Conservation (phyloP, 305 asterid species). For the Petunia hybrid region DNA sequence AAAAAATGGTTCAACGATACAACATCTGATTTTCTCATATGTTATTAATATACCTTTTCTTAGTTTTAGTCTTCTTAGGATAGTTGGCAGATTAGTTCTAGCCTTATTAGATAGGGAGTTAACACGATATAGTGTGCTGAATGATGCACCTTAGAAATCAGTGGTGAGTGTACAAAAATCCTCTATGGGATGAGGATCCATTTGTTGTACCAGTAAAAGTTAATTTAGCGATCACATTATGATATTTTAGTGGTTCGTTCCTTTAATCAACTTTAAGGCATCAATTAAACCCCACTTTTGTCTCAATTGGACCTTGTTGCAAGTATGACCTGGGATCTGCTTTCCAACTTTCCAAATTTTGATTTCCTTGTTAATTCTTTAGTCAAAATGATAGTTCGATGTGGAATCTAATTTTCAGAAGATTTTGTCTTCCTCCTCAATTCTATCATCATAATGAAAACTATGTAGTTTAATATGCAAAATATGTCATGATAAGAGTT, state of each 20-base stretch:
- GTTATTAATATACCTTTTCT: not conserved
- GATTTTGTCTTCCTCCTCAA: too few species aligned
- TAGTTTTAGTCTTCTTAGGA: not conserved
- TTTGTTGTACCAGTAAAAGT: slow-evolving; percentile 22
- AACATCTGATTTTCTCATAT: slow-evolving; percentile 15
- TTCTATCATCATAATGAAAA: too few species aligned
- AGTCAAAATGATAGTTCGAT: not conserved
- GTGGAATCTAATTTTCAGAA: not conserved
- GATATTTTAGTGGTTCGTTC: slow-evolving; percentile 14
- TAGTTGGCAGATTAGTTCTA: not conserved
- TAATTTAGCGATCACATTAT: not conserved
- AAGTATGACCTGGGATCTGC: not conserved
- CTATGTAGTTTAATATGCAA: too few species aligned
- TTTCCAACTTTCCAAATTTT: not conserved
- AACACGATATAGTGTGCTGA: slow-evolving; percentile 7
- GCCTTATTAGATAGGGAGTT: slow-evolving; percentile 24
- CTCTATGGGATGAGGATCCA: slow-evolving; percentile 28
- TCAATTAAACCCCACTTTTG: not conserved
- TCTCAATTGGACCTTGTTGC: not conserved
- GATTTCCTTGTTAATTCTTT: not conserved
- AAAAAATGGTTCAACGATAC: slow-evolving; percentile 23
- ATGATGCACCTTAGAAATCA: slow-evolving; percentile 24
- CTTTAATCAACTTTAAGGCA: not conserved
- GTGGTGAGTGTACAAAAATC: slow-evolving; percentile 23
- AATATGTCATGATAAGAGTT: too few species aligned